Base-by-base conservation (phyloP, 495 filamentous ascomycete genomes). In the Aspergillus steynii region DNA sequence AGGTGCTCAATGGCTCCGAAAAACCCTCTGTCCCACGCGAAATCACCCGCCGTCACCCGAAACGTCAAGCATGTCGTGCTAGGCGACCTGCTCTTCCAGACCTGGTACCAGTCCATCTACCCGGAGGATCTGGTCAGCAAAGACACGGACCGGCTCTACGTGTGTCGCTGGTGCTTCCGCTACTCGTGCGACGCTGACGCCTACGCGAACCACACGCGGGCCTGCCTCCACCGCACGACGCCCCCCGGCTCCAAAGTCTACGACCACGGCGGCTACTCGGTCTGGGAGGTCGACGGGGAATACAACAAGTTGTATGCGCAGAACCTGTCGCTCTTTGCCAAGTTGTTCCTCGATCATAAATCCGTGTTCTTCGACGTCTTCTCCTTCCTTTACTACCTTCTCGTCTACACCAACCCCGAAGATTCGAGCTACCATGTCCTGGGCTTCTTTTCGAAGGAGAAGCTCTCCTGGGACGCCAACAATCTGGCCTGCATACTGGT, bases 401-500 rank as follows among this genome's bases (percentile, higher is more conserved):
- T 98, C 56, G 88, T 83, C 3, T 68, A 82, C 77, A 54, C 69
- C 71, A 53, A 77, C 68, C 61, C 76, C 6, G 55, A 75, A 1
- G 67, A 74, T 61, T 69, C 72, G 32, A 73, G 72, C 34, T 77
- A 76, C 61, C 68, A 73, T 32, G 88, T 97, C 32, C 85, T 97
- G 7, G 95, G 96, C 55, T 99, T 96, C 83, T 99, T 96, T 82
- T 94, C 90, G 27, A 98, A 98, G 70, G 95, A 99, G 77, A 98
- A 98, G 68, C 88, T 96, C 75, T 95, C 91, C 4, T 99, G 95
- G 95, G 95, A 99, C 68, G 91, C 95, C 66, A 97, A 98, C 72
- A 99, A 98, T 64, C 84, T 99, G 0, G 95, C 95, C 3, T 99
- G 95, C 70, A 99, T 99, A 61, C 80, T 97, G 28, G 84, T 99